Evolutionary conservation across 2,329 filamentous ascomycete genomes (phyloP), one percentile per base, ranked within the genome.

Genomic region (Ascochyta lentis): DNA sequence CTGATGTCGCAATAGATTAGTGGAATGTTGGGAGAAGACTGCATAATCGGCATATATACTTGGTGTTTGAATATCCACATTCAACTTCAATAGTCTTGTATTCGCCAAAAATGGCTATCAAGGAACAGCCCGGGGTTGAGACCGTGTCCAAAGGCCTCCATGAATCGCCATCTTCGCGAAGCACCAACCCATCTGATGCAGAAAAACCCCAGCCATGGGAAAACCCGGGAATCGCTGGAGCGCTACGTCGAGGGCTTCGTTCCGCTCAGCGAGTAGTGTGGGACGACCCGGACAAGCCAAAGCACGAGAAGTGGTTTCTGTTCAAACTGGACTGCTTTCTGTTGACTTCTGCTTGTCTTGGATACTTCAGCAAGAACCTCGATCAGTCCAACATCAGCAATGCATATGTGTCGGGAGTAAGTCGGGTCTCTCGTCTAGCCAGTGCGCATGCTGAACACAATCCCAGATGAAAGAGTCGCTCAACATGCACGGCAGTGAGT

Each of bases 311-410:
- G 33, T 69, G 68, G 61, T 67, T 72, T 24, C 44, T 72, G 22
- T 64, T 71, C 51, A 72, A 72, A 48, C 55, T 72, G 6, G 69
- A 72, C 33, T 48, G 63, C 24, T 72, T 70, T 24, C 62, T 71
- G 6, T 43, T 71, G 37, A 64, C 58, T 12, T 58, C 59, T 1
- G 51, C 66, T 6, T 72, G 67, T 47, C 50, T 72, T 2, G 67
- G 66, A 2, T 71, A 68, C 40, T 69, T 71, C 29, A 65, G 61
- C 43, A 69, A 69, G 48, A 67, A 69, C 35, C 49, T 69, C 8
- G 67, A 69, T 29, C 66, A 70, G 37, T 45, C 60, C 3, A 72
- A 73, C 34, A 63, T 73, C 24, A 49, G 43, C 26, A 71, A 73
- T 56, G 68, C 70, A 8, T 73, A 70, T 23, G 68, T 71, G 1